Evolutionary conservation across 2,329 filamentous ascomycete genomes (phyloP), one percentile per base, ranked within the genome.

Genomic region (Calonectria hongkongensis): DNA sequence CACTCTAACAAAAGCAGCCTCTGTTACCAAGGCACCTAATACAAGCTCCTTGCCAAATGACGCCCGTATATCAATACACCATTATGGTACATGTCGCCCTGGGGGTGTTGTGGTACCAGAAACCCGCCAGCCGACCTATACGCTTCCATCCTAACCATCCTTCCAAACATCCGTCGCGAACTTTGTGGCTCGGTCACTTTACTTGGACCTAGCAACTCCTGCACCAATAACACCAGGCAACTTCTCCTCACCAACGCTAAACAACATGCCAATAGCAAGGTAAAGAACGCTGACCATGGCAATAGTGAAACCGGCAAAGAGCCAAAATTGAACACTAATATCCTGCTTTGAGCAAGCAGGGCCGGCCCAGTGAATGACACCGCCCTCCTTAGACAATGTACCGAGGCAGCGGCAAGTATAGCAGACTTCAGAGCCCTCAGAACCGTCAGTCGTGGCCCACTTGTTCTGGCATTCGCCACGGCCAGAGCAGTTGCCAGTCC

Each of bases 161-260:
- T 68, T 58, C 72, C 51, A 67, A 70, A 48, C 69, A 28, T 63
- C 33, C 43, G 64, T 58, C 50, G 21, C 33, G 33, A 68, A 41
- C 47, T 48, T 9, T 60, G 27, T 15, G 8, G 21, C 54, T 50
- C 56, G 21, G 45, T 18, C 58, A 28, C 62, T 66, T 81, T 87
- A 91, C 84, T 93, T 95, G 41, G 92, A 89, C 71, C 92, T 91
- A 76, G 93, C 94, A 45, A 99, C 96, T 75, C 97, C 97, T 60
- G 97, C 97, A n/a, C 95, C 95, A 83, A 99, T 96, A 10, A 99
- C 96, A 79, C 95, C 95, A 0, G 97, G 97, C 75, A 98, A 88
- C 85, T 95, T 94, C 87, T 98, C 92, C 83, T 94, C 91, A 41
- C 96, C 97, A 80, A 98, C 94, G 74, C 88, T 92, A 84, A 93